Conservation (phyloP, 495 filamentous ascomycete genomes). For the Rhypophila decipiens region DNA sequence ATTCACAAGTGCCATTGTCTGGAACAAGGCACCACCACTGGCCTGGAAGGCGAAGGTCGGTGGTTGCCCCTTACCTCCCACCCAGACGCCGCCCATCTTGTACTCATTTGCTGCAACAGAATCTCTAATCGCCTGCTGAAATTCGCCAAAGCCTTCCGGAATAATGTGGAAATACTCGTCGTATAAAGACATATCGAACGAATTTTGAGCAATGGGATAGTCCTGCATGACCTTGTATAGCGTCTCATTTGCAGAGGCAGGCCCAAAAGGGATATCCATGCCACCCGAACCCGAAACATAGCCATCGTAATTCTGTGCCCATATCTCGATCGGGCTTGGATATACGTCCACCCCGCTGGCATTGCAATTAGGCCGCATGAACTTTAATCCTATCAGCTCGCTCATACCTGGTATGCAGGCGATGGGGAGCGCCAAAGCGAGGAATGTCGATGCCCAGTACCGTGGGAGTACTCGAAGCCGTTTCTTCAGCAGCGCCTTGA, state of each 20-base stretch:
- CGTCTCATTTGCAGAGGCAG: background rate
- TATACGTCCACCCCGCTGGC: background rate
- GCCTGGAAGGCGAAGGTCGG: slow-evolving; percentile 57
- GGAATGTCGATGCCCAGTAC: slow-evolving; percentile 13
- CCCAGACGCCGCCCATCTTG: slow-evolving; percentile 62
- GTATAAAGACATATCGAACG: too few relatives aligned
- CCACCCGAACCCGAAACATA: background rate
- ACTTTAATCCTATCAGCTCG: slow-evolving; percentile 1
- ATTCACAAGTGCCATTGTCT: slow-evolving; percentile 59
- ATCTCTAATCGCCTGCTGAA: slow-evolving; percentile 58
- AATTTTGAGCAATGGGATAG: slow-evolving; percentile 3
- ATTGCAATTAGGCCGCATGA: slow-evolving; percentile 1
- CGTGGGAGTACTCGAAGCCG: slow-evolving; percentile 12
- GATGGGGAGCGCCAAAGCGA: slow-evolving; percentile 13
- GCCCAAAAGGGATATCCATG: background rate
- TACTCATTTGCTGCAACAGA: too few relatives aligned
- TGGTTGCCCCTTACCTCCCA: slow-evolving; percentile 41
- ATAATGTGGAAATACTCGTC: too few relatives aligned
- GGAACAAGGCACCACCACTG: slow-evolving; percentile 37
- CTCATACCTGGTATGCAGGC: slow-evolving; percentile 16
- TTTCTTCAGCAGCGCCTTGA: slow-evolving; percentile 12
- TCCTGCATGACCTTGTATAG: background rate
- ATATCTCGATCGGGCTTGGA: background rate
- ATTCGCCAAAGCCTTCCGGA: slow-evolving; percentile 48
- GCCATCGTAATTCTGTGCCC: too few relatives aligned